Base-by-base conservation (phyloP, 2,329 filamentous ascomycete genomes). In the Claviceps sp. region DNA sequence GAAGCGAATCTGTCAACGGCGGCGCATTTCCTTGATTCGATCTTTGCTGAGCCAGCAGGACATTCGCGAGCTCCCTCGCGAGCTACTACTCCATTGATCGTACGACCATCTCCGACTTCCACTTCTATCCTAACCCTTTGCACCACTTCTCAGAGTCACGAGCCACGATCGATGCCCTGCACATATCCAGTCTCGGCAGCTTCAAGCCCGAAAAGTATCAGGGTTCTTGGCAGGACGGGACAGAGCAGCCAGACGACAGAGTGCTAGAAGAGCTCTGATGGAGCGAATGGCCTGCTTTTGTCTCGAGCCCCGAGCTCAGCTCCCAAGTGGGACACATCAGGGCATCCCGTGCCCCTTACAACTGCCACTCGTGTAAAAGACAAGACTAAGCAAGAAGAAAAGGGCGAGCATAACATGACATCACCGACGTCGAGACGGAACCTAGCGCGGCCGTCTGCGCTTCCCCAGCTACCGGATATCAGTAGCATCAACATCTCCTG, bases 1-100 rank as follows among this genome's bases (percentile, higher is more conserved):
- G 91, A 97, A 65, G 85, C 88, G 5, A 78, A 82, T 51, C 73
- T 97, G 40, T 80, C 83, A 58, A 76, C 83, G 0, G 89, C 89
- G 2, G 73, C 82, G 2, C 73, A 79, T 16, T 96, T 91, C 65
- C 75, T 96, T 52, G 90, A 96, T 51, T 79, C 76, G 5, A 77
- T 88, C 16, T 95, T 86, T 62, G 77, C 79, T 49, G 89, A 94
- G 53, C 66, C 70, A 4, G 61, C 70, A 57, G 75, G 71, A 56
- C 72, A 77, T 53, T 78, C 76, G 51, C 79, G 78, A 29, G 72
- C 76, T 51, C 75, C 73, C 54, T 86, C 84, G 11, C 76, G 83
- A 62, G 82, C 84, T 2, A 75, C 77, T 50, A 88, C 84, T 13
- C 85, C 85, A 36, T 78, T 86, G 76, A 74, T 77, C 70, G 79